A percentile compares a stretch with the other conserved stretches of the same genome.
Evolutionary conservation across 2,329 filamentous ascomycete species (phyloP).

Genomic region (Mycosphaerella arachidis): DNA sequence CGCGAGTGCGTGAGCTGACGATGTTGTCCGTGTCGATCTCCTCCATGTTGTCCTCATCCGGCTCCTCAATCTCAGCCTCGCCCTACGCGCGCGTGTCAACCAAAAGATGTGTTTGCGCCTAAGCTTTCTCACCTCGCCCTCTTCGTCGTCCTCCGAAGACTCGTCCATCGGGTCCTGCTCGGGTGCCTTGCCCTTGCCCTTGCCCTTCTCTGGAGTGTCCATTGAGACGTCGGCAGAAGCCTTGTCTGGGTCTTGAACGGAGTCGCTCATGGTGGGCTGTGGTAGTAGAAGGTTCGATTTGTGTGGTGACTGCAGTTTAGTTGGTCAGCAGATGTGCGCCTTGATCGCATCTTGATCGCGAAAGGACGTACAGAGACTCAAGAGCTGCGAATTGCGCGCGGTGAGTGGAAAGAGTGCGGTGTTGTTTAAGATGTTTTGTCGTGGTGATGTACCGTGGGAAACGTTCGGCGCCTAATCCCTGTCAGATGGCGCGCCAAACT

Average conservation of each 20-base stretch:
- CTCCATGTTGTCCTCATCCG: slow-evolving; percentile 77
- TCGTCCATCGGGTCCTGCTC: slow-evolving; percentile 52
- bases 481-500: not conserved
- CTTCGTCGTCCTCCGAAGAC: slow-evolving; percentile 43
- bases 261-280: slow-evolving; percentile 26
- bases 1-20: slow-evolving; percentile 77
- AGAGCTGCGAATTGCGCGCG: not conserved
- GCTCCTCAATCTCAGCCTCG: slow-evolving; percentile 53
- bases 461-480: not conserved
- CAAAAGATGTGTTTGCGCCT: not conserved
- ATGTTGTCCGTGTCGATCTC: slow-evolving; percentile 91
- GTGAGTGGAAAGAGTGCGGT: not conserved
- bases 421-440: not conserved
- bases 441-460: not conserved
- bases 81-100: slow-evolving; percentile 10
- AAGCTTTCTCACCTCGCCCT: slow-evolving; percentile 34
- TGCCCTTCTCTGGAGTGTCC: slow-evolving; percentile 65
- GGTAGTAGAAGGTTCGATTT: not conserved
- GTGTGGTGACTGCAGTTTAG: not conserved
- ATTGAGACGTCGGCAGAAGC: slow-evolving; percentile 34
- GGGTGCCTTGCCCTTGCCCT: slow-evolving; percentile 84
- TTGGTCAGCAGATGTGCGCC: not conserved
- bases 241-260: slow-evolving; percentile 23
- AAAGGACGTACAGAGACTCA: not conserved
- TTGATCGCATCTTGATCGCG: not conserved